Evolutionary conservation across 306 rosid species (phyloP).

Genomic region (Vachellia pachyceras): DNA sequence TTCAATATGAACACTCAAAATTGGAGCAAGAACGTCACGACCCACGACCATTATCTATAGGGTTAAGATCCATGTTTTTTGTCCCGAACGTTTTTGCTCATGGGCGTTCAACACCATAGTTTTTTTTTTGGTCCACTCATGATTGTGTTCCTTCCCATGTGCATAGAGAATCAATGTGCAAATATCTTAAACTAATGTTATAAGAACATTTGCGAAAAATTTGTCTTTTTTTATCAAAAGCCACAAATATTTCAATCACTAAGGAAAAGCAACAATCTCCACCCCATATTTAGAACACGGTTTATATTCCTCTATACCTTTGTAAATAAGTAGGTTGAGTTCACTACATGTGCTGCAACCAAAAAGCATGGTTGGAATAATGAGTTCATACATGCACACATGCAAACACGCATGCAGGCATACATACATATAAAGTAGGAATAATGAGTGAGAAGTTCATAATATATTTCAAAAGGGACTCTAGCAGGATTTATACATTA

Average conservation of each 20-base stretch:
- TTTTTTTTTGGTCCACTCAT: no score
- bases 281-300: not conserved
- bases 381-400: no score
- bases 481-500: no score
- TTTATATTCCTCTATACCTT: conserved; percentile 8
- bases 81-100: no score
- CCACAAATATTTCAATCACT: conserved; percentile 3
- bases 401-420: no score
- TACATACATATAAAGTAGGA: no score
- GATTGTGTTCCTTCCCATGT: not conserved
- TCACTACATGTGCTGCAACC: conserved; percentile 35
- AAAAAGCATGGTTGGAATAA: not conserved
- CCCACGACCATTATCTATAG: no score
- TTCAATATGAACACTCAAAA: no score
- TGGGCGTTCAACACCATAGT: no score
- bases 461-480: conserved; percentile 6
- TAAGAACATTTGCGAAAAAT: not conserved
- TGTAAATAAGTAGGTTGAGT: not conserved
- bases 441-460: conserved; percentile 12
- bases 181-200: not conserved
- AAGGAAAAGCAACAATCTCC: conserved; percentile 18
- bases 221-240: not conserved
- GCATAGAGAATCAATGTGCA: not conserved
- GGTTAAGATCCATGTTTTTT: no score
- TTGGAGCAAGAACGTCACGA: no score